A percentile compares a stretch with the other conserved stretches of the same genome.
Evolutionary conservation across 768 basidiomycete species (phyloP).

Genomic region (Lentinula detonsa): DNA sequence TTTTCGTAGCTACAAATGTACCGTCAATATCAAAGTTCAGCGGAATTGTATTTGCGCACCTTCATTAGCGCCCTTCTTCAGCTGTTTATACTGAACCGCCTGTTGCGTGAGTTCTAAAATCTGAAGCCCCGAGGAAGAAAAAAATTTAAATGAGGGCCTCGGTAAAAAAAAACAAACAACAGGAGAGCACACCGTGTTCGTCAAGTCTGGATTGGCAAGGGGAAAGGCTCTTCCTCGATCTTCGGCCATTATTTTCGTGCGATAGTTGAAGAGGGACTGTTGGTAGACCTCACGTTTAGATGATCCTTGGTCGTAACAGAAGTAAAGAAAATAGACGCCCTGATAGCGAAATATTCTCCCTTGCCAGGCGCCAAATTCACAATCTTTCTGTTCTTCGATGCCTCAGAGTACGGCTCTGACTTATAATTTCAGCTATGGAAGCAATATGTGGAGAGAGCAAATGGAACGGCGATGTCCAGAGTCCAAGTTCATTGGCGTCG

Average conservation of each 20-base stretch:
- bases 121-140: conserved; percentile 29
- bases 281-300: conserved; percentile 67
- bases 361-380: not conserved
- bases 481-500: conserved; percentile 33
- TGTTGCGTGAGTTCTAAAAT: conserved; percentile 95
- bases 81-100: conserved; percentile 94
- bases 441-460: conserved; percentile 44
- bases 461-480: conserved; percentile 44
- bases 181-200: conserved; percentile 67
- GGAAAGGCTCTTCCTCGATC: conserved; percentile 83
- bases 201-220: conserved; percentile 76
- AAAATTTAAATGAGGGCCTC: conserved; percentile 4
- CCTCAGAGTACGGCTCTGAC: not conserved
- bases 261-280: conserved; percentile 15
- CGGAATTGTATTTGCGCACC: conserved; percentile 36
- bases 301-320: conserved; percentile 76
- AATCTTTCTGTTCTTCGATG: not conserved
- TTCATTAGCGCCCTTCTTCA: conserved; percentile 99
- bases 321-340: not conserved
- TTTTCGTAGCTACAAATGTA: conserved; percentile 76
- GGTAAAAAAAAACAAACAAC: not conserved
- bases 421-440: conserved; percentile 45
- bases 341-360: not conserved
- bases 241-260: conserved; percentile 49
- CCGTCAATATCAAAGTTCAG: not conserved